Base-by-base conservation (phyloP, 176 grass and related monocot species). In the Oryza glumipatula region DNA sequence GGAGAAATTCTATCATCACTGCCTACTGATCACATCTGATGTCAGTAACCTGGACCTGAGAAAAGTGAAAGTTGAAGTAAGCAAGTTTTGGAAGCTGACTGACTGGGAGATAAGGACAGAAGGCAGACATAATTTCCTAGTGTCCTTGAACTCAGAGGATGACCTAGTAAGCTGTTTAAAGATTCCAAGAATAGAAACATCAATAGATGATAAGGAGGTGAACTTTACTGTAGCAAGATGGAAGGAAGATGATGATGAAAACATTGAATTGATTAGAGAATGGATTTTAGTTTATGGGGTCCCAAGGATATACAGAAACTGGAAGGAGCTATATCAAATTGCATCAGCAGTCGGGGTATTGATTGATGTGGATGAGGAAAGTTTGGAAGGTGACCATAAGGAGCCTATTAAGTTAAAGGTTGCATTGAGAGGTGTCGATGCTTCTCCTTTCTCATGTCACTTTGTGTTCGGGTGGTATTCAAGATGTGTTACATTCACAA, bases 301-400 rank as follows among this genome's bases (percentile, higher is more conserved):
- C n/a, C 87, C 77, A 76, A 74, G 2, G 65, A 76, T 39, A 76
- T 81, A 89, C 11, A 89, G 77, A 76, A 80, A 70, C 71, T 89
- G 82, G 88, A 85, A 76, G 65, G 82, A 70, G 72, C 45, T 89
- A 89, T 85, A 85, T 65, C 82, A 89, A 75, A 77, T 85, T 64
- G 82, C 71, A 70, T 89, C 64, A 23, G 65, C 82, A 43, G 58
- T 89, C 28, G 88, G 88, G 32, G 77, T 89, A 8, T 54, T 89
- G 82, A 61, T 76, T 61, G 87, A 75, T 1, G 87, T 89, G 21
- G 87, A 85, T 22, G 76, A 85, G 49, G 51, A 76, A 75, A 85
- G 87, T 76, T 80, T 80, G 70, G 49, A 75, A 85, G 66, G 19
- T 26, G 41, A 41, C n/a, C 26, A 85, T 76, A 76, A 75, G 39